These are phyloP conservation scores for Astrothelium subdiscretum DNA, from an alignment of 495 filamentous ascomycete species.

Conservation along the genomic window DNA sequence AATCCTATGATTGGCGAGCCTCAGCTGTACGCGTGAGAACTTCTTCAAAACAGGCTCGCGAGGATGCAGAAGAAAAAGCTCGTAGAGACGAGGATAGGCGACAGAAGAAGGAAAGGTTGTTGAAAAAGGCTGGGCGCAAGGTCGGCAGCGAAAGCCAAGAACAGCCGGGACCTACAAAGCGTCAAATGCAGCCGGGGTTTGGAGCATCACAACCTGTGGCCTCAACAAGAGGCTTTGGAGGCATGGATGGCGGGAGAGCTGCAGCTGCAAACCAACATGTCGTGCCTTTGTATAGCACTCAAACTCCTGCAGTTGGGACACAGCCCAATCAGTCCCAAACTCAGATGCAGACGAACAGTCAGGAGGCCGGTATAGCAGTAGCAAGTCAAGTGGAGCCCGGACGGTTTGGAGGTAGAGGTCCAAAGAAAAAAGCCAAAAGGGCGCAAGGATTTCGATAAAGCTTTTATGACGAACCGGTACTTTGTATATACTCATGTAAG, in stretches of 20 bases:
- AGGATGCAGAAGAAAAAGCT: neutral
- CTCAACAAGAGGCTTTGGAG: constrained; percentile 6
- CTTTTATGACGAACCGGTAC: neutral
- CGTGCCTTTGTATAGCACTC: constrained; percentile 7
- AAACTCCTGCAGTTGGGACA: neutral
- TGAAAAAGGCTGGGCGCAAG: neutral
- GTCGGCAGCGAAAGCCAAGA: neutral
- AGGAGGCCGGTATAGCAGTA: neutral
- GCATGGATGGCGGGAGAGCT: constrained; percentile 1
- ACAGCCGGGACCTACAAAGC: neutral
- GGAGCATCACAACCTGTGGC: neutral
- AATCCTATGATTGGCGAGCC: neutral
- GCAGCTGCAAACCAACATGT: constrained; percentile 1
- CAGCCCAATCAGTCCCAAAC: constrained; percentile 2
- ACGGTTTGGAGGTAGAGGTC: constrained; percentile 19
- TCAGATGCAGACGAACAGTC: constrained; percentile 11
- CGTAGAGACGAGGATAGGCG: neutral
- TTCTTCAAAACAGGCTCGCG: neutral
- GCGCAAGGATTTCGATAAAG: constrained; percentile 20
- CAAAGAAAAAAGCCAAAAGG: constrained; percentile 21
- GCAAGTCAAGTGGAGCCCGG: constrained; percentile 27
- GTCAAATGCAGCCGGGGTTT: neutral
- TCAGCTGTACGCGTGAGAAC: neutral
- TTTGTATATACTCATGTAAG: neutral
- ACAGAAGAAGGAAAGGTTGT: neutral